phyloP scores from a whole-genome alignment of 2,329 filamentous ascomycete genomes.

The Ustilaginoidea virens region DNA sequence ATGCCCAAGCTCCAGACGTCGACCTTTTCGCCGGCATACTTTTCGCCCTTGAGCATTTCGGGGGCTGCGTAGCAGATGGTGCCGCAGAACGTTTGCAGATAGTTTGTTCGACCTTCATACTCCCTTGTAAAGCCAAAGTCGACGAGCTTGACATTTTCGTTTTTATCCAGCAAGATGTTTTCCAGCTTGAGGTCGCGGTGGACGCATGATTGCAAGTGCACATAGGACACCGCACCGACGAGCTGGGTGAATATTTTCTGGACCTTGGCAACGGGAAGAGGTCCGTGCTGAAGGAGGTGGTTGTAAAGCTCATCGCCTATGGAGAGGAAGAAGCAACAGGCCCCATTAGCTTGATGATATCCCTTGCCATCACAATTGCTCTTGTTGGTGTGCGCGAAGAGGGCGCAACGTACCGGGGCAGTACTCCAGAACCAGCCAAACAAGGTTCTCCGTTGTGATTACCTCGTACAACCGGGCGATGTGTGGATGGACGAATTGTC shows the following conservation, averaged over 20 bases:
- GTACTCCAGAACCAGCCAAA: constrained; percentile 95
- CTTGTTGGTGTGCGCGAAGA: too few species aligned
- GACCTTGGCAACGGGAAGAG: constrained; percentile 70
- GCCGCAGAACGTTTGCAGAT: constrained; percentile 93
- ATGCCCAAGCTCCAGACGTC: constrained; percentile 89
- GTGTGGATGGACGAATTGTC: constrained; percentile 93
- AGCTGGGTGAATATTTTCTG: constrained; percentile 94
- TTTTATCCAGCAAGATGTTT: constrained; percentile 77
- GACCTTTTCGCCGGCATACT: constrained; percentile 94
- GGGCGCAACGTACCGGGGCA: constrained; percentile 55
- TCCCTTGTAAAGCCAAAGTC: constrained; percentile 97
- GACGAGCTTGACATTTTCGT: constrained; percentile 93
- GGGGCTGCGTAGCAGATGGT: constrained; percentile 96
- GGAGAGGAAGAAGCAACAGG: too few species aligned
- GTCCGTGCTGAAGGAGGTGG: constrained; percentile 76
- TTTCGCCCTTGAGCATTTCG: constrained; percentile 96
- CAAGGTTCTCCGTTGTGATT: constrained; percentile 85
- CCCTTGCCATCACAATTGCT: too few species aligned
- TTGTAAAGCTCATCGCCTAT: constrained; percentile 93
- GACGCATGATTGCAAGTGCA: constrained; percentile 88
- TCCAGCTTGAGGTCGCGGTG: constrained; percentile 95
- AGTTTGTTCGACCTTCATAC: constrained; percentile 88
- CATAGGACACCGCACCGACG: constrained; percentile 86
- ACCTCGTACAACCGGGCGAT: constrained; percentile 96
- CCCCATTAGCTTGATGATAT: too few species aligned